phyloP scores from a whole-genome alignment of 2,329 filamentous ascomycete species.

The Chalaropsis ovoidea region DNA sequence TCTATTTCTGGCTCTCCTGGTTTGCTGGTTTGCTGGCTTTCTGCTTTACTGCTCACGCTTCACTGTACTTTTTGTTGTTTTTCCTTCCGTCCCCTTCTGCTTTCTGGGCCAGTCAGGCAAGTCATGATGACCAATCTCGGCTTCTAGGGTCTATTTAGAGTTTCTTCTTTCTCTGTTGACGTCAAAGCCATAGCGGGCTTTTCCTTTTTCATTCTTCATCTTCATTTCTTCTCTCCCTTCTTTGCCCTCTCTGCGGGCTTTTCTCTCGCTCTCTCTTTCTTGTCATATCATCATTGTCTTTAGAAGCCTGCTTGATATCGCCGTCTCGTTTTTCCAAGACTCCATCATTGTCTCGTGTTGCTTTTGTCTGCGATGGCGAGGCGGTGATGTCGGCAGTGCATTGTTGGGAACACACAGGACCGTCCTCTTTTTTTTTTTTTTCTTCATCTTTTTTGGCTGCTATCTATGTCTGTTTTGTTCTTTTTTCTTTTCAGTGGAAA shows the following conservation, averaged over 20 bases:
- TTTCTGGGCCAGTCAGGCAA: background rate
- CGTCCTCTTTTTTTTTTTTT: background rate
- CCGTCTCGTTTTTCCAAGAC: background rate
- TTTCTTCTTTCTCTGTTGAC: background rate
- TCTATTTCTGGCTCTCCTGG: no score
- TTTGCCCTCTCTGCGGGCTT: background rate
- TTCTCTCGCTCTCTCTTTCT: background rate
- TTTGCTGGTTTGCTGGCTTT: no score
- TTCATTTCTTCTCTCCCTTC: background rate
- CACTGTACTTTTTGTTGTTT: background rate
- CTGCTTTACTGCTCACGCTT: background rate
- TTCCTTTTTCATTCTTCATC: background rate
- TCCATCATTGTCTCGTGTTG: background rate
- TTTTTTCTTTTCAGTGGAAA: no score
- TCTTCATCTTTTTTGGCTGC: background rate
- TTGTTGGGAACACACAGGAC: conserved; percentile 9
- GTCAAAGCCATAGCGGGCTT: conserved; percentile 4
- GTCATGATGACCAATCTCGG: conserved; percentile 2
- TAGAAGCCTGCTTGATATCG: conserved; percentile 2
- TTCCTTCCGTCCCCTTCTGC: no score
- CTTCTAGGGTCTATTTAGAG: background rate
- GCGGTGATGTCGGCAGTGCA: background rate
- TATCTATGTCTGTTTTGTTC: background rate
- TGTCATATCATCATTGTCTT: background rate
- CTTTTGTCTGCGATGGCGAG: background rate